These are phyloP conservation scores for Moesziomyces antarcticus DNA, from an alignment of 1,284 basidiomycete species.

Conservation along the genomic window DNA sequence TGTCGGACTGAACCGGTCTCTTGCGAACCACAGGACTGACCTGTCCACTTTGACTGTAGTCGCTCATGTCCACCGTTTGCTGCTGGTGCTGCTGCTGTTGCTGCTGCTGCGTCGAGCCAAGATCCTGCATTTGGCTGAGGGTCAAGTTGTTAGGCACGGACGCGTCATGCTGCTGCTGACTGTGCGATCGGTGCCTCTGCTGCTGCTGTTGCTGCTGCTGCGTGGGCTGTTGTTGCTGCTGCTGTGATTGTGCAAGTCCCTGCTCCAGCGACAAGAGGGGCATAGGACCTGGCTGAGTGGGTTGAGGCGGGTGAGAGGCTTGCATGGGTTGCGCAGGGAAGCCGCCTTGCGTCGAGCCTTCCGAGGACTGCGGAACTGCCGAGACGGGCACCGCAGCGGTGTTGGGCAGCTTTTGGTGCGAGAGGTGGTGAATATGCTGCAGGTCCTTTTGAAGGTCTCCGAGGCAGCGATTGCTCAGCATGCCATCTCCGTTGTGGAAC, in stretches of 20 bases:
- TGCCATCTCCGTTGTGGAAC: conserved; percentile 54
- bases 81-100: conserved; percentile 6
- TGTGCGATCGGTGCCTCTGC: not conserved
- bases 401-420: conserved; percentile 45
- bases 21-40: conserved; percentile 41
- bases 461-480: conserved; percentile 51
- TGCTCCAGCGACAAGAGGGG: conserved; percentile 28
- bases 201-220: conserved; percentile 14
- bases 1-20: conserved; percentile 45
- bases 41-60: conserved; percentile 18
- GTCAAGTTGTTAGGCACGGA: conserved; percentile 16
- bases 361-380: conserved; percentile 15
- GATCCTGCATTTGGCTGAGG: conserved; percentile 29
- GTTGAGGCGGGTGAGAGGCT: conserved; percentile 12
- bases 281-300: conserved; percentile 6
- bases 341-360: conserved; percentile 11
- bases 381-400: conserved; percentile 5
- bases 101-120: conserved; percentile 4
- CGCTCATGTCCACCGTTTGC: conserved; percentile 2
- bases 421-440: conserved; percentile 54
- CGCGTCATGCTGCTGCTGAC: conserved; percentile 18
- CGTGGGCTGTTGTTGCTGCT: conserved; percentile 15
- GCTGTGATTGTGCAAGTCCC: conserved; percentile 14
- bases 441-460: conserved; percentile 55
- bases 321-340: conserved; percentile 15